A percentile compares a stretch with the other conserved stretches of the same genome.
phyloP scores from a whole-genome alignment of 75 land plant species.

The Pinus taeda region DNA sequence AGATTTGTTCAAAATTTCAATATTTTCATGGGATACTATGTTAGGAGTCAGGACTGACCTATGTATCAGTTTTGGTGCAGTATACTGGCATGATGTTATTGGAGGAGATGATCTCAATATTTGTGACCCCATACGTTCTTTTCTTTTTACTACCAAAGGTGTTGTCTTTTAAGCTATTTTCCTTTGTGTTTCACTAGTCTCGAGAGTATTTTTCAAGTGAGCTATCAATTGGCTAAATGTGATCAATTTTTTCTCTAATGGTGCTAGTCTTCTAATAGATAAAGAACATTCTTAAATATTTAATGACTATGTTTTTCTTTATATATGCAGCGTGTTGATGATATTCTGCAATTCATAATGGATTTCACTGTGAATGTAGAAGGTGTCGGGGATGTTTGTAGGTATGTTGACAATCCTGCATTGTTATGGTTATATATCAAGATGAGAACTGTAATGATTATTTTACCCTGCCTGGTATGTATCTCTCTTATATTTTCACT shows the following conservation, averaged over 20 bases:
- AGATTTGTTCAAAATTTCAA: background rate
- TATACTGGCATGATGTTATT: slow-evolving; percentile 88
- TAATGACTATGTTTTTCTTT: slow-evolving; percentile 2
- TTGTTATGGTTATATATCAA: background rate
- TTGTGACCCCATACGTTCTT: slow-evolving; percentile 90
- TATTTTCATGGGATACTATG: background rate
- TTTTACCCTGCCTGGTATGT: background rate
- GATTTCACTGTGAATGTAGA: slow-evolving; percentile 77
- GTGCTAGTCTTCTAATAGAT: too few relatives aligned
- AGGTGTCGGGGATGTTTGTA: slow-evolving; percentile 99
- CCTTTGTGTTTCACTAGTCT: background rate
- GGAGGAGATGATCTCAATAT: slow-evolving; percentile 92
- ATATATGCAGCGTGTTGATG: slow-evolving; percentile 73
- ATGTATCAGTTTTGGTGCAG: slow-evolving; percentile 45
- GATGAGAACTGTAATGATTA: background rate
- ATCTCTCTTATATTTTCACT: background rate
- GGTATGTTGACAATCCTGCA: slow-evolving; percentile 33
- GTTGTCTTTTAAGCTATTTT: slow-evolving; percentile 5
- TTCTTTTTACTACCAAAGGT: slow-evolving; percentile 79
- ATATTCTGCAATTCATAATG: slow-evolving; percentile 75
- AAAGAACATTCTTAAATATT: background rate
- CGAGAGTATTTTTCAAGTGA: background rate
- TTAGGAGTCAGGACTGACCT: background rate
- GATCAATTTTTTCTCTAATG: too few relatives aligned
- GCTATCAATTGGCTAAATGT: background rate